Base-by-base conservation (phyloP, 352 stramenopile species). In the Phytopythium vexans region DNA sequence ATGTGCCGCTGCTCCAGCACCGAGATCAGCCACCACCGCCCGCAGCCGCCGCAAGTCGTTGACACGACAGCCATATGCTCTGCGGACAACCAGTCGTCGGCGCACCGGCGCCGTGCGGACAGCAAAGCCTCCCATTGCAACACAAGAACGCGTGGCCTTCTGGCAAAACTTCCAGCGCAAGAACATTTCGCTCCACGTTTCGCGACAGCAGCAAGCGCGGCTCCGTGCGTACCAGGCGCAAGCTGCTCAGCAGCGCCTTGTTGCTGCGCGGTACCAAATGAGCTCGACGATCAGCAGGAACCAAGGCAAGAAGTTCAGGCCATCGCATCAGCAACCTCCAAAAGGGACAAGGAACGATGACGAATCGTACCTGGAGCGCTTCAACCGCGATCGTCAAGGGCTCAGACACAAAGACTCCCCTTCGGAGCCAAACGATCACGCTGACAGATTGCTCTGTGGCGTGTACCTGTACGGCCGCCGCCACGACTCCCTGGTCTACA, bases 181-280 rank as follows among this genome's bases (percentile, higher is more conserved):
- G 47, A 86, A 74, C 16, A 74, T 86, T 35, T 58, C 76, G 31
- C 66, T 64, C 12, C 80, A 91, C 47, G 80, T 91, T 6, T 62
- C 54, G 16, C 71, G 77, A 2, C 77, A 91, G 64, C 62, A 64
- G 3, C 65, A 71, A 27, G 79, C 80, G 0, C 61, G 75, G 11
- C 35, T 53, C 12, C 54, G 54, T 11, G 32, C 48, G 4, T 37
- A 66, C 16, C 64, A 81, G 33, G 56, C 66, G 15, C 46, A 58
- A 36, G 48, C 62, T 0, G 43, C 56, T 0, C 46, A 69, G 14
- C 38, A 66, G 16, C 64, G 70, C 8, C 48, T 64, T 12, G 60
- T 63, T 8, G 56, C 58, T 5, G 54, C 64, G 15, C 66, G 66
- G 8, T 72, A 69, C 9, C 60, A 63, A 3, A 52, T 55, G 42